These are phyloP conservation scores for Nakazawaea ernobii DNA, from an alignment of 805 yeast species.

Conservation along the genomic window DNA sequence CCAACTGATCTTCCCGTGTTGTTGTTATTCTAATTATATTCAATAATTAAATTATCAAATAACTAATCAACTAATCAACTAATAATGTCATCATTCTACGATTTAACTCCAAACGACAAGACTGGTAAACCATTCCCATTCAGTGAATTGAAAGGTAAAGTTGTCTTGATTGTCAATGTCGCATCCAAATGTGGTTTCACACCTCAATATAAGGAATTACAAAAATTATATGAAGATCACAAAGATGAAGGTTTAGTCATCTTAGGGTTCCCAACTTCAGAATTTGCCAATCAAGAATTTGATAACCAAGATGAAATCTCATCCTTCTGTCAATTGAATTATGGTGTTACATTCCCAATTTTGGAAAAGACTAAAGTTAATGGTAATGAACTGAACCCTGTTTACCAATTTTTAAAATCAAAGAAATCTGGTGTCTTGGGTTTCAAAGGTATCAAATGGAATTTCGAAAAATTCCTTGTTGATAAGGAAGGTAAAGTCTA, in stretches of 20 bases:
- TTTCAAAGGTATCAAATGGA: slow-evolving; percentile 62
- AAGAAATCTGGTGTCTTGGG: slow-evolving; percentile 56
- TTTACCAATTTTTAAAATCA: slow-evolving; percentile 69
- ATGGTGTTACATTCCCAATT: slow-evolving; percentile 89
- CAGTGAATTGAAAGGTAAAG: slow-evolving; percentile 64
- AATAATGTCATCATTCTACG: slow-evolving; percentile 61
- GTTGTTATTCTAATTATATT: no score
- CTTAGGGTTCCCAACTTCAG: slow-evolving; percentile 89
- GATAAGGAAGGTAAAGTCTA: slow-evolving; percentile 51
- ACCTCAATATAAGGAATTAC: slow-evolving; percentile 70
- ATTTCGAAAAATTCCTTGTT: slow-evolving; percentile 54
- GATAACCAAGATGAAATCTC: slow-evolving; percentile 64
- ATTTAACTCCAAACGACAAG: slow-evolving; percentile 57
- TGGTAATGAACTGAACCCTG: slow-evolving; percentile 76
- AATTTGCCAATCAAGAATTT: slow-evolving; percentile 79
- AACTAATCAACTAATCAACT: background rate
- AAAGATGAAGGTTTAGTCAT: slow-evolving; percentile 57
- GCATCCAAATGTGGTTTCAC: slow-evolving; percentile 83
- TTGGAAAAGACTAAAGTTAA: slow-evolving; percentile 85
- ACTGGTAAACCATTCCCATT: slow-evolving; percentile 57
- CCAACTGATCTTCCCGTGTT: no score
- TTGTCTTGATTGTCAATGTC: slow-evolving; percentile 77
- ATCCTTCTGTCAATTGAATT: slow-evolving; percentile 69
- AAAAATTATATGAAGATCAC: slow-evolving; percentile 61
- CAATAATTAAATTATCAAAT: no score